Conservation (phyloP, 345 rosid species). For the Eucalyptus microcorys region DNA sequence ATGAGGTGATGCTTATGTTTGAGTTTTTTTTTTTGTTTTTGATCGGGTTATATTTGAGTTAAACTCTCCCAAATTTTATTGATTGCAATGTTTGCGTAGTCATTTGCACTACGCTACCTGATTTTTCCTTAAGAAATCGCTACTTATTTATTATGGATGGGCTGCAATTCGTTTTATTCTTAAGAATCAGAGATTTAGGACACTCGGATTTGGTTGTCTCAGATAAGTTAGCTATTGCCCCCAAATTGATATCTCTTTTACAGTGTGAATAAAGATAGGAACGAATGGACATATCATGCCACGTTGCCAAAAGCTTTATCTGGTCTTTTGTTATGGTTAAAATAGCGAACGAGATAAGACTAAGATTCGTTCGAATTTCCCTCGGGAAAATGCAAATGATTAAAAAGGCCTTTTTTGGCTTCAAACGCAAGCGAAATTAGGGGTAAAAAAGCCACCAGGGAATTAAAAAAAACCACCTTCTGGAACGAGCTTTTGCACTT, state of each 20-base stretch:
- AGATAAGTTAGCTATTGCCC: no score
- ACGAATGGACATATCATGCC: background rate
- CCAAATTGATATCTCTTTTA: background rate
- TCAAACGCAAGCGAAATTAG: background rate
- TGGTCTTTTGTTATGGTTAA: background rate
- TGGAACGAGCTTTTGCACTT: background rate
- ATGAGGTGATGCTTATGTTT: background rate
- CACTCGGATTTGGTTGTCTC: rapidly evolving
- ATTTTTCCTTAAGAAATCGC: background rate
- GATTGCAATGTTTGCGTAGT: background rate
- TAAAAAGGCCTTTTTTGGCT: background rate
- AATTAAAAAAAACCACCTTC: background rate
- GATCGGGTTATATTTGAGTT: no score
- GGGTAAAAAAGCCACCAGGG: no score
- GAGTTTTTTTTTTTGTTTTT: no score
- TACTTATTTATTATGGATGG: background rate
- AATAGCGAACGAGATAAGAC: background rate
- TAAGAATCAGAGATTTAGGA: background rate
- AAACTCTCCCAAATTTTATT: background rate
- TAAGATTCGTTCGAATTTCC: background rate
- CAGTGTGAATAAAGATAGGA: background rate
- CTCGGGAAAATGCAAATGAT: background rate
- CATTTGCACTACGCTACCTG: background rate
- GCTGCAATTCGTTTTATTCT: background rate
- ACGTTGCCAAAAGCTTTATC: background rate